Evolutionary conservation across 2,329 filamentous ascomycete species (phyloP).

Genomic region (Pseudopyrenochaeta lycopersici): DNA sequence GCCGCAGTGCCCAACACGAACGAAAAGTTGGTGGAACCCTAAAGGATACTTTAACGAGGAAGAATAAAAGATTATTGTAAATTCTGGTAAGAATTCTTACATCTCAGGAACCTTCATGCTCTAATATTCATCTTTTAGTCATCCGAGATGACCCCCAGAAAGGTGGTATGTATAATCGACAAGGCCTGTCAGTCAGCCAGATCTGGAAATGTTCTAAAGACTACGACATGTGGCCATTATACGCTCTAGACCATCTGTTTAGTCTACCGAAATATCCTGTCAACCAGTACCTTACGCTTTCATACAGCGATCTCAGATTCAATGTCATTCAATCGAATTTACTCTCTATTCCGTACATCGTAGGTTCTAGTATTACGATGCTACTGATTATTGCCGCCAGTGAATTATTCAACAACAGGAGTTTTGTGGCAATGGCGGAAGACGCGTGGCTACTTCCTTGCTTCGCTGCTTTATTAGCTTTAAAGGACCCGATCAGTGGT

Average conservation of each 20-base stretch:
- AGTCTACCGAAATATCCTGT: background rate
- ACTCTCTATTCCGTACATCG: constrained; percentile 60
- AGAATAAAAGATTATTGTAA: constrained; percentile 73
- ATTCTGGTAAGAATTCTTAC: constrained; percentile 38
- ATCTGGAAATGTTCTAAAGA: constrained; percentile 29
- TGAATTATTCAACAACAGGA: constrained; percentile 16
- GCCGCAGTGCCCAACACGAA: constrained; percentile 65
- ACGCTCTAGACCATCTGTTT: constrained; percentile 26
- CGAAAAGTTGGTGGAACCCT: constrained; percentile 40
- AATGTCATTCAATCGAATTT: constrained; percentile 69
- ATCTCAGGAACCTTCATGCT: too few species aligned
- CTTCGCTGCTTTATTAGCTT: constrained; percentile 14
- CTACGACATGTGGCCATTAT: constrained; percentile 35
- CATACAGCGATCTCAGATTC: constrained; percentile 66
- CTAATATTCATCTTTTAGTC: too few species aligned
- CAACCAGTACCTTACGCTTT: constrained; percentile 41
- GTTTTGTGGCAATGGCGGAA: constrained; percentile 18
- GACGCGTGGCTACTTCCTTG: constrained; percentile 18
- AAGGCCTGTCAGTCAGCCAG: constrained; percentile 51
- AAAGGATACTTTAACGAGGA: constrained; percentile 69
- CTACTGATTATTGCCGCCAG: constrained; percentile 4
- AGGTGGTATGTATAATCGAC: constrained; percentile 64
- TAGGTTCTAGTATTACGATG: too few species aligned
- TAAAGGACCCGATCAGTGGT: background rate
- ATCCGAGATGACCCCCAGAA: too few species aligned